These are phyloP conservation scores for Castanopsis chinensis DNA, from an alignment of 306 rosid species.

Conservation along the genomic window DNA sequence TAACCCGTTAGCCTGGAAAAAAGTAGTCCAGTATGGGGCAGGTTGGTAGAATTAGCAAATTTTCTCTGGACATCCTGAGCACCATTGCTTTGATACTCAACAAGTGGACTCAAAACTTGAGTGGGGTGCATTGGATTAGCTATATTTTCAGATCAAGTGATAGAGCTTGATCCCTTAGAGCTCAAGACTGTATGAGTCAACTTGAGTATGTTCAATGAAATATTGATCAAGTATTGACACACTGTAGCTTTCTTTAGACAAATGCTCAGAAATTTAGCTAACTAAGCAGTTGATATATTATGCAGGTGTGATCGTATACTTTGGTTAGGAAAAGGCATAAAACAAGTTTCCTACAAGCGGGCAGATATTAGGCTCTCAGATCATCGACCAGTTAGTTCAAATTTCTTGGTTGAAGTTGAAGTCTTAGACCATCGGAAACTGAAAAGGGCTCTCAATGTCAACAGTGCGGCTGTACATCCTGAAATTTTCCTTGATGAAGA, in stretches of 20 bases:
- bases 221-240: not conserved
- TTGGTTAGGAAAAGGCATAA: constrained; percentile 83
- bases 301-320: constrained; percentile 93
- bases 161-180: not conserved
- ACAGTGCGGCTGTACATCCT: constrained; percentile 62
- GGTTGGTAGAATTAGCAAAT: not conserved
- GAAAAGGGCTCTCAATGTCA: constrained; percentile 66
- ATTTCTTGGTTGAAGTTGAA: constrained; percentile 75
- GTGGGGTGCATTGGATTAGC: not conserved
- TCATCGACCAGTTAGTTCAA: constrained; percentile 83
- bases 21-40: not conserved
- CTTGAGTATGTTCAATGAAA: not conserved
- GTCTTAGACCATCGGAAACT: constrained; percentile 78
- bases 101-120: not conserved
- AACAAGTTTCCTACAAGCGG: constrained; percentile 61
- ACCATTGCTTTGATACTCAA: not conserved
- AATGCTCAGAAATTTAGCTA: not conserved
- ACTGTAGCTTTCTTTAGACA: not conserved
- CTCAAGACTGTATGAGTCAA: not conserved
- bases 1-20: not conserved
- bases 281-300: constrained; percentile 11
- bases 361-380: constrained; percentile 70
- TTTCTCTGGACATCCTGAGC: not conserved
- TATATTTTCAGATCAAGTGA: not conserved
- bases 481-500: constrained; percentile 56